Conservation (phyloP, 2,329 filamentous ascomycete genomes). For the Neurospora sp. region DNA sequence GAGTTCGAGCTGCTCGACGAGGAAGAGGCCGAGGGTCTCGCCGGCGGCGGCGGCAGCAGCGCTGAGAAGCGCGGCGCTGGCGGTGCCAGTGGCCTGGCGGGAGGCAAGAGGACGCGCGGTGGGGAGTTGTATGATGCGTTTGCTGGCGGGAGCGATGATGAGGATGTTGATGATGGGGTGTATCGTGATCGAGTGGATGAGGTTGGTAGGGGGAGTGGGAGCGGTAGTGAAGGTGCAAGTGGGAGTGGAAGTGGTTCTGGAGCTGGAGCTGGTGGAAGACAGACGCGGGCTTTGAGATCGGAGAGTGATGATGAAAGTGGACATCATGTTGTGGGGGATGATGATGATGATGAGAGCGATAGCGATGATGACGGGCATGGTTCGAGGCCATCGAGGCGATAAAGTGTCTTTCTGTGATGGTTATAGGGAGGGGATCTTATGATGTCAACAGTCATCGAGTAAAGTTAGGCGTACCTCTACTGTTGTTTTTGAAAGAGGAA, state of each 20-base stretch:
- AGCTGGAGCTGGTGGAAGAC: slow-evolving; percentile 11
- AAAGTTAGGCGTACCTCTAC: neutral
- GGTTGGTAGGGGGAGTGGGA: slow-evolving; percentile 3
- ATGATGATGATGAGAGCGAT: slow-evolving; percentile 34
- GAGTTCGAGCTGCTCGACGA: slow-evolving; percentile 91
- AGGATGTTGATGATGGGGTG: slow-evolving; percentile 46
- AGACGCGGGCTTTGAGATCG: slow-evolving; percentile 23
- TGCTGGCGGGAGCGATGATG: slow-evolving; percentile 74
- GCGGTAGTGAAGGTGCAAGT: slow-evolving; percentile 3
- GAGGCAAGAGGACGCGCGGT: slow-evolving; percentile 49
- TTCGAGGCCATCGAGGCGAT: slow-evolving; percentile 11
- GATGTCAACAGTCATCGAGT: neutral
- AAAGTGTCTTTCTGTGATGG: neutral
- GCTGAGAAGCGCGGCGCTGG: slow-evolving; percentile 33
- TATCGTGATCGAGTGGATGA: slow-evolving; percentile 22
- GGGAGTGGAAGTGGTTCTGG: slow-evolving; percentile 5
- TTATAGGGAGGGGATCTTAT: neutral
- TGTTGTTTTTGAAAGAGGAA: neutral
- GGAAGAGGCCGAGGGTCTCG: slow-evolving; percentile 55
- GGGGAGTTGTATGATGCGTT: slow-evolving; percentile 97
- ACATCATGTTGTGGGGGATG: slow-evolving; percentile 43
- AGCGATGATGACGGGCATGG: slow-evolving; percentile 23
- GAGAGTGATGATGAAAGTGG: slow-evolving; percentile 25
- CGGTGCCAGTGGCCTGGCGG: slow-evolving; percentile 23
- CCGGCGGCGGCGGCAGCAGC: slow-evolving; percentile 11